Evolutionary conservation across 2,329 filamentous ascomycete species (phyloP).

Genomic region (Ophiostoma tasmaniense): DNA sequence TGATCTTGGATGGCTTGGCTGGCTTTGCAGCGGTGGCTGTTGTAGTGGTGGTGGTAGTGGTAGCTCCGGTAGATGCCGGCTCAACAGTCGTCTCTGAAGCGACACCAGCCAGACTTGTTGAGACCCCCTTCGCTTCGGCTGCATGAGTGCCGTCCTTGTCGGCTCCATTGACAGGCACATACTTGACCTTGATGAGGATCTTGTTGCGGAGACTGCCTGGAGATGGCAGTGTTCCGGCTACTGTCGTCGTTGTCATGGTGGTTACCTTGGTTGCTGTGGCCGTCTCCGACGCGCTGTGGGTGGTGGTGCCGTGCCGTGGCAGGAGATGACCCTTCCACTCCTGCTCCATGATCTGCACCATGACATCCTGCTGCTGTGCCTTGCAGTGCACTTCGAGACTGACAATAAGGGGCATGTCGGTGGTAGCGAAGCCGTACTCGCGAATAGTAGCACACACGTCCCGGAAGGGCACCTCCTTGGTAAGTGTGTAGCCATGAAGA

Average conservation of each 20-base stretch:
- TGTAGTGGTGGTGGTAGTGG: background rate
- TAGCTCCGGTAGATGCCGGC: slow-evolving; percentile 8
- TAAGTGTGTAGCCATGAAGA: slow-evolving; percentile 82
- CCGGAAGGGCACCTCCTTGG: slow-evolving; percentile 78
- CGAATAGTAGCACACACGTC: slow-evolving; percentile 74
- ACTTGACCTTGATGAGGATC: slow-evolving; percentile 79
- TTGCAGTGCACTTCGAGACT: slow-evolving; percentile 87
- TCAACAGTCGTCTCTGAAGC: slow-evolving; percentile 5
- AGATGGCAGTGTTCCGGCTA: slow-evolving; percentile 45
- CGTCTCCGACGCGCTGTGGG: slow-evolving; percentile 26
- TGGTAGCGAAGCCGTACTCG: slow-evolving; percentile 66
- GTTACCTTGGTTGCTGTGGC: background rate
- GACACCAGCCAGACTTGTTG: slow-evolving; percentile 7
- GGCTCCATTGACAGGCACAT: slow-evolving; percentile 37
- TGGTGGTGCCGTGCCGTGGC: slow-evolving; percentile 43
- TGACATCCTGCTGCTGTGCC: slow-evolving; percentile 71
- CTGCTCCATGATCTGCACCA: slow-evolving; percentile 87
- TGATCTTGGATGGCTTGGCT: slow-evolving; percentile 53
- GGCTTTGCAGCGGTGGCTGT: background rate
- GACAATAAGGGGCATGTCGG: slow-evolving; percentile 80
- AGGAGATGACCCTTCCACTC: slow-evolving; percentile 70
- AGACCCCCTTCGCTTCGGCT: slow-evolving; percentile 1
- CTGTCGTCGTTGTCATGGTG: background rate
- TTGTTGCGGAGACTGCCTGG: slow-evolving; percentile 64
- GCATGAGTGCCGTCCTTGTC: slow-evolving; percentile 9